These are phyloP conservation scores for Thraustochytrium sp. DNA, from an alignment of 352 stramenopile genomes.

Conservation along the genomic window DNA sequence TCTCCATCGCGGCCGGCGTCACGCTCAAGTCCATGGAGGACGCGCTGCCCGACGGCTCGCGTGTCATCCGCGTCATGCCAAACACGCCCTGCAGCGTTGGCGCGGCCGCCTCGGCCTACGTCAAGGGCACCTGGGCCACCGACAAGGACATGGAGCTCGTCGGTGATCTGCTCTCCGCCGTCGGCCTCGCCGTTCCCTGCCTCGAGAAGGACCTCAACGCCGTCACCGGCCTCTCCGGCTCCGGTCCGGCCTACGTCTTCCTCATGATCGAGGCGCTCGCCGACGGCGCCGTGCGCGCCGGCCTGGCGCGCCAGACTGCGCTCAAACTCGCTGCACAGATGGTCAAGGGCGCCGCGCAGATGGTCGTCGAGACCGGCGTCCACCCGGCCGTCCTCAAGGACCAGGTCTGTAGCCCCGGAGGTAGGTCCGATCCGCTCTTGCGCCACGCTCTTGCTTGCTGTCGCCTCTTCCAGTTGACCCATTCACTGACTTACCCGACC, in stretches of 20 bases:
- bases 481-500: too few relatives aligned
- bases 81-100: slow-evolving; percentile 77
- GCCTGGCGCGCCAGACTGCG: slow-evolving; percentile 65
- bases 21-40: slow-evolving; percentile 55
- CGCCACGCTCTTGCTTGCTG: background rate
- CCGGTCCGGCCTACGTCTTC: slow-evolving; percentile 76
- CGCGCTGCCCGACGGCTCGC: slow-evolving; percentile 50
- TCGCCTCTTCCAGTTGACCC: background rate
- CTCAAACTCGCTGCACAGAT: slow-evolving; percentile 72
- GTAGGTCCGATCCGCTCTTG: slow-evolving; percentile 44
- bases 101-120: slow-evolving; percentile 63
- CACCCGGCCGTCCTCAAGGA: slow-evolving; percentile 77
- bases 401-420: slow-evolving; percentile 63
- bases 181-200: slow-evolving; percentile 61
- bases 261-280: slow-evolving; percentile 77
- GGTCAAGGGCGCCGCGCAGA: slow-evolving; percentile 74
- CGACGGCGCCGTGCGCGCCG: slow-evolving; percentile 71
- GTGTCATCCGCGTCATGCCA: slow-evolving; percentile 78
- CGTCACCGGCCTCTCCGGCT: slow-evolving; percentile 71
- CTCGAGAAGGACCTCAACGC: slow-evolving; percentile 49
- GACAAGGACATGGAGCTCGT: slow-evolving; percentile 62
- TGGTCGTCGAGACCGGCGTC: slow-evolving; percentile 68
- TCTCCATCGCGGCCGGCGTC: slow-evolving; percentile 74
- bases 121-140: slow-evolving; percentile 58
- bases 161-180: slow-evolving; percentile 60